Evolutionary conservation across 768 basidiomycete genomes (phyloP).

Genomic region (Lentinula guzmanii): DNA sequence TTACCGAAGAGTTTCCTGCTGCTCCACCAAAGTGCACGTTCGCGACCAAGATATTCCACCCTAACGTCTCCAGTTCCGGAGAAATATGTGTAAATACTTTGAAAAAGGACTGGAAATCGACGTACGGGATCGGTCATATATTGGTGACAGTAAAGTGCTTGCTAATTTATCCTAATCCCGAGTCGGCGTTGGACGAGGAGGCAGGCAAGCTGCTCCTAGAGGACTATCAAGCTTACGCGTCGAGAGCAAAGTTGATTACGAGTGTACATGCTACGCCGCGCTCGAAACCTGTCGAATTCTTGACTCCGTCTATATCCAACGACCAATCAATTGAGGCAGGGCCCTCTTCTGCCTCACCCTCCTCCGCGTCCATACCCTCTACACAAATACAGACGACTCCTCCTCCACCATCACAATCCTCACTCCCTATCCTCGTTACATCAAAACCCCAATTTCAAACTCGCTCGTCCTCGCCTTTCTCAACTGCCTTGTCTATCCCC

Average conservation of each 20-base stretch:
- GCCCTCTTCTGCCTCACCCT: slow-evolving; percentile 6
- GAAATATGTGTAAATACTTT: slow-evolving; percentile 97
- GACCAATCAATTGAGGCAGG: neutral
- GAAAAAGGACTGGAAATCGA: slow-evolving; percentile 95
- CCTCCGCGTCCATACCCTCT: slow-evolving; percentile 21
- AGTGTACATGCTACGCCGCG: slow-evolving; percentile 87
- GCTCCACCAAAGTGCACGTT: slow-evolving; percentile 91
- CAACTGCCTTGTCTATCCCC: slow-evolving; percentile 36
- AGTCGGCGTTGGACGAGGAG: slow-evolving; percentile 93
- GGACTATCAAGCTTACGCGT: slow-evolving; percentile 83
- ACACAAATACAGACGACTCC: slow-evolving; percentile 8
- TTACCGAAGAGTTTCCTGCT: slow-evolving; percentile 91
- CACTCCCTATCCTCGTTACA: slow-evolving; percentile 16
- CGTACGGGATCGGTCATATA: slow-evolving; percentile 88
- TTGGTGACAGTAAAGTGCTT: slow-evolving; percentile 92
- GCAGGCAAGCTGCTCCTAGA: slow-evolving; percentile 89
- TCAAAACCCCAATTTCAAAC: slow-evolving; percentile 18
- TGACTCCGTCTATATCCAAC: slow-evolving; percentile 31
- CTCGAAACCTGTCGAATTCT: slow-evolving; percentile 67
- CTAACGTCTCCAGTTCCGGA: slow-evolving; percentile 84
- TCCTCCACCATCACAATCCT: slow-evolving; percentile 24
- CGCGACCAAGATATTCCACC: slow-evolving; percentile 93
- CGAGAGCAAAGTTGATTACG: slow-evolving; percentile 83
- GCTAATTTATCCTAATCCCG: slow-evolving; percentile 94
- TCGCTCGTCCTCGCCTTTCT: slow-evolving; percentile 39